Evolutionary conservation across 306 rosid genomes (phyloP).

Genomic region (Sindora glabra): DNA sequence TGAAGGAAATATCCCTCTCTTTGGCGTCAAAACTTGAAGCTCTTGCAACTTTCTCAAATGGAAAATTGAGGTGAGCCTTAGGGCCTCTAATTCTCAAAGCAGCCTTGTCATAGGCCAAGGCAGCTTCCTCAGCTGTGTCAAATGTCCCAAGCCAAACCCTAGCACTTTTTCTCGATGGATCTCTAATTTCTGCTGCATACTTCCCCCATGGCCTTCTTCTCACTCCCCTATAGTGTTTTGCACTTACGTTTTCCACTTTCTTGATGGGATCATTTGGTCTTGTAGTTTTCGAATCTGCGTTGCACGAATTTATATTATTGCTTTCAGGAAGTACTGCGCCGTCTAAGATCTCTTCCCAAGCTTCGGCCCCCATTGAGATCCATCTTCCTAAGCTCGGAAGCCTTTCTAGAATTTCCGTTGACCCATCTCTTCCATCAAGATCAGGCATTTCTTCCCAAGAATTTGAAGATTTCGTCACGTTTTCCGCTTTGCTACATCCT

Average conservation of each 20-base stretch:
- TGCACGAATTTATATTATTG: slow-evolving; percentile 4
- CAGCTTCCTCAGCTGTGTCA: slow-evolving; percentile 82
- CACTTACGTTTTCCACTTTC: slow-evolving; percentile 12
- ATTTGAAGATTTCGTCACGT: slow-evolving; percentile 11
- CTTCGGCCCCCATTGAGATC: slow-evolving; percentile 89
- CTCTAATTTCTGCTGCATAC: slow-evolving; percentile 91
- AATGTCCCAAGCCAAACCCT: slow-evolving; percentile 98
- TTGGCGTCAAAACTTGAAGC: slow-evolving; percentile 27
- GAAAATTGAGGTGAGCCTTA: slow-evolving; percentile 71
- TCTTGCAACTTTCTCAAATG: slow-evolving; percentile 49
- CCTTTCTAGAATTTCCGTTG: slow-evolving; percentile 51
- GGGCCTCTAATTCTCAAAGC: slow-evolving; percentile 83
- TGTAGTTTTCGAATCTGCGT: slow-evolving; percentile 8
- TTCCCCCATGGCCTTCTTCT: slow-evolving; percentile 97
- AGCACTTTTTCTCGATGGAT: slow-evolving; percentile 67
- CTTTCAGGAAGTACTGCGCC: slow-evolving; percentile 6
- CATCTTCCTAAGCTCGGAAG: slow-evolving; percentile 90
- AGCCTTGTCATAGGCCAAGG: slow-evolving; percentile 91
- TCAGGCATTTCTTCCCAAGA: slow-evolving; percentile 59
- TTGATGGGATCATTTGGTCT: not conserved
- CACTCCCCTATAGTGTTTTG: slow-evolving; percentile 76
- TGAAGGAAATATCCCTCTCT: too few relatives aligned
- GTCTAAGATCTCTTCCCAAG: slow-evolving; percentile 72
- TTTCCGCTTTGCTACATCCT: slow-evolving; percentile 7
- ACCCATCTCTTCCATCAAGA: slow-evolving; percentile 48